phyloP scores from a whole-genome alignment of 345 rosid species.

The Sonneratia alba region DNA sequence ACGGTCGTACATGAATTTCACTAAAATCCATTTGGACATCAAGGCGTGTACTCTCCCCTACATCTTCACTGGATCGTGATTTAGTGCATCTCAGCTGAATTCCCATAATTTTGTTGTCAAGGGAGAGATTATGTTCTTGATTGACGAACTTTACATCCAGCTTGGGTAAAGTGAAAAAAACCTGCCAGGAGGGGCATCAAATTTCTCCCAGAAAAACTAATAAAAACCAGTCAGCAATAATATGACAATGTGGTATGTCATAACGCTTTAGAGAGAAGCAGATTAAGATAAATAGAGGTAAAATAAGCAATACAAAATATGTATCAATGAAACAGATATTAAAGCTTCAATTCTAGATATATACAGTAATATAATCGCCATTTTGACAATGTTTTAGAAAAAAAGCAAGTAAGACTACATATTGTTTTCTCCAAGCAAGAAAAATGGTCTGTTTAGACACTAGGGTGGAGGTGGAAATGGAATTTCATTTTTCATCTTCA shows the following conservation, averaged over 20 bases:
- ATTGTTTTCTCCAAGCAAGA: neutral
- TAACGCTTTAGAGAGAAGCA: neutral
- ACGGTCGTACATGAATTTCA: conserved; percentile 76
- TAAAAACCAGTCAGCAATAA: neutral
- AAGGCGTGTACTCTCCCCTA: conserved; percentile 84
- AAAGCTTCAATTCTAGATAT: neutral
- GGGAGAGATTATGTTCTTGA: conserved; percentile 47
- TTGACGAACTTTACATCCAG: conserved; percentile 71
- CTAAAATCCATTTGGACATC: conserved; percentile 84
- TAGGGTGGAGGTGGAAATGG: neutral
- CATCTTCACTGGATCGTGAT: conserved; percentile 69
- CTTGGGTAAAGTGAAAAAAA: conserved; percentile 65
- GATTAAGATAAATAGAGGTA: neutral
- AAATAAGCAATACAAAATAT: neutral
- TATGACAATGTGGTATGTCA: neutral
- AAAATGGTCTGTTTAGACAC: neutral
- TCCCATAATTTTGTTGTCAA: conserved; percentile 81
- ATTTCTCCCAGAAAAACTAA: conserved; percentile 1
- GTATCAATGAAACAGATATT: neutral
- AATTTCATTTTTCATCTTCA: neutral
- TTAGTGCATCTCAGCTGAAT: conserved; percentile 61
- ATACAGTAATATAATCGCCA: neutral
- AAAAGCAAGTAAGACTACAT: neutral
- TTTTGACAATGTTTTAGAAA: neutral
- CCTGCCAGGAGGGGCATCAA: conserved; percentile 33